Evolutionary conservation across 345 rosid genomes (phyloP).

Genomic region (Arabidopsis arenosa): DNA sequence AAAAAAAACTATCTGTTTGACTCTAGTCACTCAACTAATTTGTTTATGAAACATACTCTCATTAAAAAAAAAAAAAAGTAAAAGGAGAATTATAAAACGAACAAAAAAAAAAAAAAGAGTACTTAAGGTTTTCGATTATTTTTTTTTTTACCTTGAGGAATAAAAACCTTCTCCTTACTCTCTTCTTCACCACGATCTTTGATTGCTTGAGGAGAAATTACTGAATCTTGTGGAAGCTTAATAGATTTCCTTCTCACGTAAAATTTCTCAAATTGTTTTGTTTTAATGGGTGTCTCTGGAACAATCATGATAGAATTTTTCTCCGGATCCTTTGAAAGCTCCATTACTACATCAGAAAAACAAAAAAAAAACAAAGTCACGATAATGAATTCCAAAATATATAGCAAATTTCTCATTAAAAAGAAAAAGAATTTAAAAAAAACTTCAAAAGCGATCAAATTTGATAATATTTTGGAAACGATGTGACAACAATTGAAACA

Average conservation of each 20-base stretch:
- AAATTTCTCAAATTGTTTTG: not conserved
- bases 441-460: not conserved
- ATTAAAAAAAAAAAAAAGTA: too few relatives aligned
- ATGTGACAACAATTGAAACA: not conserved
- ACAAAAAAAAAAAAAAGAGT: not conserved
- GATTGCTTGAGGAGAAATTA: not conserved
- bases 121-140: not conserved
- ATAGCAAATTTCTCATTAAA: not conserved
- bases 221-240: not conserved
- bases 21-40: too few relatives aligned
- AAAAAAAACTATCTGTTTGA: too few relatives aligned
- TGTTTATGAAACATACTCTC: not conserved
- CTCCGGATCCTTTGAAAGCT: not conserved
- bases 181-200: not conserved
- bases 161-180: not conserved
- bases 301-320: not conserved
- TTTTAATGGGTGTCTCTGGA: conserved; percentile 20
- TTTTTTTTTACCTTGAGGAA: not conserved
- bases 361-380: not conserved
- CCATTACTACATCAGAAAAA: not conserved
- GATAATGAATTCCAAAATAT: not conserved
- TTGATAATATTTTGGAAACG: not conserved
- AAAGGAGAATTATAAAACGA: not conserved
- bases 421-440: too few relatives aligned
- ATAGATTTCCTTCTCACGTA: conserved; percentile 24